Evolutionary conservation across 495 filamentous ascomycete species (phyloP), one percentile per base, ranked within the genome.

Genomic region (Annulohypoxylon stygium): DNA sequence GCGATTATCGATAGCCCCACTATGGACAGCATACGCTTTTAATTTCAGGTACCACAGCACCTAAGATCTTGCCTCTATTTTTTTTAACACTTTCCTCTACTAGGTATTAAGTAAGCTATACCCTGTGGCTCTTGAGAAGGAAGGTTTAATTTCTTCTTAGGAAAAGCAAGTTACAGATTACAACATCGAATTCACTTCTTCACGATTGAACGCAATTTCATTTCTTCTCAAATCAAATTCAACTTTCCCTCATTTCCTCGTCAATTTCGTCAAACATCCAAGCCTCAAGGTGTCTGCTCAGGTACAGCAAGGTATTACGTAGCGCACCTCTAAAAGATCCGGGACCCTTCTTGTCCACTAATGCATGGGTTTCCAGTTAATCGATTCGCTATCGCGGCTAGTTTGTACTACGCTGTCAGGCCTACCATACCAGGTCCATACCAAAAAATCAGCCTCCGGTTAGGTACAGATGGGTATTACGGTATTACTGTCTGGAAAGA

Each of bases 401-500:
- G 67, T 50, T 25, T 68, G 67, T 75, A 58, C 63, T 33, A 67
- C 62, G 33, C 34, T 65, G 57, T 67, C 59, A 70, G 72, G 72
- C 72, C 65, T 70, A 68, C 63, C 61, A 30, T 62, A 64, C 47
- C 67, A 65, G 30, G 5, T 30, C 30, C 30, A 30, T 62, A 64
- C 47, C 72, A 65, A 75, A 75, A 75, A 60, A 67, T 75, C 67
- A 75, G 72, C 72, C 72, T 75, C 72, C 67, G 67, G 67, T 70
- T 70, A 74, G 62, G 65, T 74, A 73, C 70, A 73, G 53, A 65
- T 57, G 48, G 53, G 63, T 58, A 39, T 20, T 62, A 69, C 41
- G 16, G 58, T 58, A 37, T 14, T 62, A 63, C 30, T 30, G 65
- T 69, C 47, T 48, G 25, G 53, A 73, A 68, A 65, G 47, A 33